phyloP scores from a whole-genome alignment of 1,284 basidiomycete species.

The Gomphus bonarii region DNA sequence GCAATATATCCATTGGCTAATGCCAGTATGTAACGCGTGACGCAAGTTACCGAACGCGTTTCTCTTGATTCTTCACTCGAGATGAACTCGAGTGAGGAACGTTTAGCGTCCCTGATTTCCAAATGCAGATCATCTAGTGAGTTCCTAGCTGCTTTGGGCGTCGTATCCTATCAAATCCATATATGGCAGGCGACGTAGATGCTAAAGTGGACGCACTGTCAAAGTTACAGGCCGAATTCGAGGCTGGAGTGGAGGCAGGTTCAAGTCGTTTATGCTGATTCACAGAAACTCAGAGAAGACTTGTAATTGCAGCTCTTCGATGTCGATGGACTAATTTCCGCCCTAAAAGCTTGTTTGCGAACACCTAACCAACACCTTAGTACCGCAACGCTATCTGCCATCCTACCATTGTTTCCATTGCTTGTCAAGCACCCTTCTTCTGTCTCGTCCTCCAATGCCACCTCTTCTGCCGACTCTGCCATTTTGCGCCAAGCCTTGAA shows the following conservation, averaged over 20 bases:
- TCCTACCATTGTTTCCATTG: constrained; percentile 53
- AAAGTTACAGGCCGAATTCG: constrained; percentile 65
- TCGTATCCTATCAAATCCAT: constrained; percentile 1
- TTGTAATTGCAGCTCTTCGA: constrained; percentile 45
- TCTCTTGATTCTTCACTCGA: background rate
- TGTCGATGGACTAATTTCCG: constrained; percentile 52
- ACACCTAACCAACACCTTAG: constrained; percentile 74
- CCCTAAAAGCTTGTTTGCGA: constrained; percentile 66
- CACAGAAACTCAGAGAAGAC: constrained; percentile 5
- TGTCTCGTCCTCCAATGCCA: constrained; percentile 29
- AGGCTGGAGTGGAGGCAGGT: constrained; percentile 54
- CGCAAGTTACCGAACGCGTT: constrained; percentile 9
- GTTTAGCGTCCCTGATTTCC: constrained; percentile 49
- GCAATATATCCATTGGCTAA: background rate
- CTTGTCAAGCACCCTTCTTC: constrained; percentile 42
- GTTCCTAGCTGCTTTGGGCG: constrained; percentile 12
- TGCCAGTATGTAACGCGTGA: constrained; percentile 6
- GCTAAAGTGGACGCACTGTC: constrained; percentile 67
- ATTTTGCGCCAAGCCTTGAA: constrained; percentile 54
- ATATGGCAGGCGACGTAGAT: constrained; percentile 47
- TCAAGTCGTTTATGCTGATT: background rate
- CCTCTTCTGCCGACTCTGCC: constrained; percentile 38
- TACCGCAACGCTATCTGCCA: constrained; percentile 56
- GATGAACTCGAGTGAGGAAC: constrained; percentile 30
- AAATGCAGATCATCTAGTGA: constrained; percentile 64